phyloP scores from a whole-genome alignment of 345 rosid species.

The Hibiscus trionum region DNA sequence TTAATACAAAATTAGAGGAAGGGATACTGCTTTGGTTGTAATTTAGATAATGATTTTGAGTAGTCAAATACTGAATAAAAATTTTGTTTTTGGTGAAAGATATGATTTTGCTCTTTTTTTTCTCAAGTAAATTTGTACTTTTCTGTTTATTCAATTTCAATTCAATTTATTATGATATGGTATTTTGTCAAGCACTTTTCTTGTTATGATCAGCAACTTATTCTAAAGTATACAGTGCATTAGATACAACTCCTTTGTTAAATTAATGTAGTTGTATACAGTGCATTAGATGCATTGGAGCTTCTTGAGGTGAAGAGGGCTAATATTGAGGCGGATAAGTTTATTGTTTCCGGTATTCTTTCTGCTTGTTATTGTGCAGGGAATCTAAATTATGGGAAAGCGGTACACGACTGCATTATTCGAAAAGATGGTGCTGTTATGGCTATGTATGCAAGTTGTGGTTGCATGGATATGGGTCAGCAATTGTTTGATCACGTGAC shows the following conservation, averaged over 20 bases:
- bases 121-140: neutral
- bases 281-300: conserved; percentile 21
- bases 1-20: no score
- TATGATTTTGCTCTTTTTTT: neutral
- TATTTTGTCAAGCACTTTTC: neutral
- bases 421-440: conserved; percentile 14
- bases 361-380: conserved; percentile 41
- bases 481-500: no score
- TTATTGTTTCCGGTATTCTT: conserved; percentile 43
- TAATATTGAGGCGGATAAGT: conserved; percentile 34
- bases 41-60: neutral
- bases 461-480: conserved; percentile 34
- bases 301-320: conserved; percentile 53
- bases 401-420: conserved; percentile 32
- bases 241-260: conserved; percentile 11
- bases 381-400: conserved; percentile 34
- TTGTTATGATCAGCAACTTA: neutral
- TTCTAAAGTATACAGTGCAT: neutral
- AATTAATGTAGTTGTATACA: neutral
- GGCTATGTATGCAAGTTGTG: conserved; percentile 23
- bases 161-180: neutral
- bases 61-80: neutral
- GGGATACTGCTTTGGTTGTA: conserved; percentile 6
- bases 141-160: neutral
- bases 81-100: neutral